Conservation (phyloP, 495 filamentous ascomycete genomes). For the Mytilinidion resinicola region DNA sequence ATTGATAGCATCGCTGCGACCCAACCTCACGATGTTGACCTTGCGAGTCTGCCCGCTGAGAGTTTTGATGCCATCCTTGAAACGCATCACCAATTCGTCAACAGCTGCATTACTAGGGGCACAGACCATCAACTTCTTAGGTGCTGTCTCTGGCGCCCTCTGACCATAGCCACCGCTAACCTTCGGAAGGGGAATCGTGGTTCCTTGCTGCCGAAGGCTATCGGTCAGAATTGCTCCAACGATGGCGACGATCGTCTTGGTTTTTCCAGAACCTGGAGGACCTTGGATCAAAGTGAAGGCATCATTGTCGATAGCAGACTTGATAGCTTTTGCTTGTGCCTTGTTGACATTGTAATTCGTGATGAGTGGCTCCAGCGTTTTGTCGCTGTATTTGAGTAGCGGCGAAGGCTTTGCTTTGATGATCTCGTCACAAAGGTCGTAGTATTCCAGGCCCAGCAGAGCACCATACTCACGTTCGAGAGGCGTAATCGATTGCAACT, state of each 20-base stretch:
- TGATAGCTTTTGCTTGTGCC: conserved; percentile 87
- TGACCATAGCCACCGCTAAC: neutral
- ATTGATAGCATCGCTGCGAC: conserved; percentile 89
- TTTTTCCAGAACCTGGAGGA: conserved; percentile 94
- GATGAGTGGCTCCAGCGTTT: conserved; percentile 59
- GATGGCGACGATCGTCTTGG: conserved; percentile 95
- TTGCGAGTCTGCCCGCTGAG: conserved; percentile 61
- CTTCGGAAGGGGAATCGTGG: conserved; percentile 27
- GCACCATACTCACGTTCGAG: conserved; percentile 94
- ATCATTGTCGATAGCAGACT: conserved; percentile 87
- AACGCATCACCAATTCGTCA: conserved; percentile 88
- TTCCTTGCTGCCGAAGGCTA: conserved; percentile 37
- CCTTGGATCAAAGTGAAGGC: conserved; percentile 95
- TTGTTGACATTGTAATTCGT: conserved; percentile 75
- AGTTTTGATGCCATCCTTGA: conserved; percentile 83
- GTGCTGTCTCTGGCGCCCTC: conserved; percentile 14
- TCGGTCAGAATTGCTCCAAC: conserved; percentile 77
- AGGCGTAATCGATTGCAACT: conserved; percentile 80
- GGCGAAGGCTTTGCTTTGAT: conserved; percentile 82
- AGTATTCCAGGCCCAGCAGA: conserved; percentile 82
- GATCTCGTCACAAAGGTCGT: conserved; percentile 90
- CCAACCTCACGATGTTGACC: conserved; percentile 82
- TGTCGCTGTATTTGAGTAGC: conserved; percentile 68
- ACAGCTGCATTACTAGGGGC: conserved; percentile 97
- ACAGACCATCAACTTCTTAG: conserved; percentile 88